Evolutionary conservation across 352 stramenopile genomes (phyloP), one percentile per base, ranked within the genome.

Genomic region (Globisporangium cystogenes): DNA sequence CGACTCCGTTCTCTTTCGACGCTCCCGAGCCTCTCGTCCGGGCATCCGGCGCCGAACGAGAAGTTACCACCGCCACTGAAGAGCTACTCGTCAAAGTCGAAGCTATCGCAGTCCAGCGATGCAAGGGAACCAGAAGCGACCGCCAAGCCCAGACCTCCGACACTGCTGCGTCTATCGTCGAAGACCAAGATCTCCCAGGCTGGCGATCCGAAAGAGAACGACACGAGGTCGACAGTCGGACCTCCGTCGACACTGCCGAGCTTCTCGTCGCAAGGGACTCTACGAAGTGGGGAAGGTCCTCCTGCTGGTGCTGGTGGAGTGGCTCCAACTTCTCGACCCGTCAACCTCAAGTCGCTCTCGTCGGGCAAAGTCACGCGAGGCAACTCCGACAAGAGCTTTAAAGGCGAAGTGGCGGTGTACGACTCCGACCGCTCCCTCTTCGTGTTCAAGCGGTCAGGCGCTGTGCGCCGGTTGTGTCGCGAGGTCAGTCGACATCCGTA

Each of bases 401-500:
- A 18, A 7, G 52, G 48, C 33, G 21, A 53, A 12, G 51, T 73
- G 4, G 18, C 52, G n/a, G 59, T 65, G n/a, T 47, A 36, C 18
- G 50, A 67, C 29, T 27, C 35, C 7, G 43, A 76, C 43, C 60
- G 60, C 8, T 74, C 59, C 5, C 53, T 77, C 15, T 57, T 65
- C 36, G 1, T 82, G 15, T 79, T 82, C 46, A 48, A 60, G 11
- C 37, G 26, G 16, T 57, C 36, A 14, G 55, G 57, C 12, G 4
- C 33, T 7, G 12, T 72, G 41, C 69, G 72, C 6, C 44, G 26
- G 4, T 20, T 59, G 3, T 68, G 60, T 29, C 47, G 35, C 12
- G 15, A 39, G 3, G 39, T 92, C 1, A 60, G 84, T 20, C 51
- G 53, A 7, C 62, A 75, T 55, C 15, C 37, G 4, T 43, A 53